Conservation (phyloP, 78 protist genomes). For the Dictyostelium brefeldianum region DNA sequence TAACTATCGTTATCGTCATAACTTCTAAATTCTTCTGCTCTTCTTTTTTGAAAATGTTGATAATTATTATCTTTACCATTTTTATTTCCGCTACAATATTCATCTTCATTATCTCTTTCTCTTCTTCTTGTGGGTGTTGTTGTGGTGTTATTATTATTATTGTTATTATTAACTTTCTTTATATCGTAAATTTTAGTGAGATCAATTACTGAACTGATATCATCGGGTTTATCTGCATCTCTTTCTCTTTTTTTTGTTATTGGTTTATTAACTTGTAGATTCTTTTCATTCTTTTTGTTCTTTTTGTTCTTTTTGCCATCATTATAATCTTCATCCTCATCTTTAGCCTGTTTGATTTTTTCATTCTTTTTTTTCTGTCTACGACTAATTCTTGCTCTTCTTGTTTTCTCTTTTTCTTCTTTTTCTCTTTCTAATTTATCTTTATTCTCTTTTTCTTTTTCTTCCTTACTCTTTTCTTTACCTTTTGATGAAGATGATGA, state of each 20-base stretch:
- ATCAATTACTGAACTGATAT: background rate
- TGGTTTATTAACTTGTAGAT: background rate
- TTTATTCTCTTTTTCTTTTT: background rate
- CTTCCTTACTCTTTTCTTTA: background rate
- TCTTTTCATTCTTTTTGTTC: background rate
- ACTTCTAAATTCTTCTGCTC: constrained; percentile 6
- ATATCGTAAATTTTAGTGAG: background rate
- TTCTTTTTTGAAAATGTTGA: background rate
- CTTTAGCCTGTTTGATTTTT: background rate
- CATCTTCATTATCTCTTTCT: background rate
- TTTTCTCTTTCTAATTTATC: background rate
- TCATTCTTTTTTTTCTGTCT: background rate
- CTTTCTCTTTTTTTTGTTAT: background rate
- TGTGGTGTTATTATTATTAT: constrained; percentile 14
- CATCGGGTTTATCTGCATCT: background rate
- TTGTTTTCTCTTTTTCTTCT: background rate
- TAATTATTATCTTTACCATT: background rate
- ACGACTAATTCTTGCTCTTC: background rate
- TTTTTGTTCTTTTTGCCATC: background rate
- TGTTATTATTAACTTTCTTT: background rate
- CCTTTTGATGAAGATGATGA: background rate
- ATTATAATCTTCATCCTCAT: background rate
- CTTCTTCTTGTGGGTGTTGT: background rate
- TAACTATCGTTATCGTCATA: background rate
- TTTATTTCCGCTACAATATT: background rate